Conservation (phyloP, 208 protist species). For the Cochliopodium minus region DNA sequence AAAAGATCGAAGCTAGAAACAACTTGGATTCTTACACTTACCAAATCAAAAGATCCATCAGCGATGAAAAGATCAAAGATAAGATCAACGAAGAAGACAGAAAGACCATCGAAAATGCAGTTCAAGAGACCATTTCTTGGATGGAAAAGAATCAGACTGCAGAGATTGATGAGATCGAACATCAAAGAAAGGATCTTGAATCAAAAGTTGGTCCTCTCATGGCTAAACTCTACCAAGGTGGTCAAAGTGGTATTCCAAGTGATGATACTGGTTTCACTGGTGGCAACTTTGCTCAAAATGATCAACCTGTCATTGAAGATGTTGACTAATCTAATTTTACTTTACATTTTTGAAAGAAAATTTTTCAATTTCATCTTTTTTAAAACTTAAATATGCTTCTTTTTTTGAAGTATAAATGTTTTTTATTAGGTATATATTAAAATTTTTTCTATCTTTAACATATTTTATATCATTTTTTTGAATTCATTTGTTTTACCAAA, state of each 20-base stretch:
- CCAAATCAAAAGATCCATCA: conserved; percentile 55
- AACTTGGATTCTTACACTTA: conserved; percentile 65
- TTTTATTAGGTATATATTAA: too few relatives aligned
- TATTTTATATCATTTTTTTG: too few relatives aligned
- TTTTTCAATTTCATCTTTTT: too few relatives aligned
- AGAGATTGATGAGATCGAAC: conserved; percentile 50
- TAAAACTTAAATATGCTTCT: too few relatives aligned
- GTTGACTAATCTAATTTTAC: too few relatives aligned
- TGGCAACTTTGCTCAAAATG: too few relatives aligned
- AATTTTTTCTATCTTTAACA: too few relatives aligned
- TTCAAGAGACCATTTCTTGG: conserved; percentile 48
- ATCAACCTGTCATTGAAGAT: too few relatives aligned
- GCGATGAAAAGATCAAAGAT: conserved; percentile 36
- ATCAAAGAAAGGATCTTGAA: conserved; percentile 38
- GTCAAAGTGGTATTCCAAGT: background rate
- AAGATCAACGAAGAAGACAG: conserved; percentile 42
- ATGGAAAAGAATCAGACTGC: conserved; percentile 62
- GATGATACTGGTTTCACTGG: too few relatives aligned
- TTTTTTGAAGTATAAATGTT: too few relatives aligned
- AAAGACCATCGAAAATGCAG: conserved; percentile 39
- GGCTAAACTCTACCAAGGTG: conserved; percentile 50
- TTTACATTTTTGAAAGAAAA: too few relatives aligned
- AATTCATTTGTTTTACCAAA: too few relatives aligned
- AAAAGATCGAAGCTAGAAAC: conserved; percentile 55
- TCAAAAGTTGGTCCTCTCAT: conserved; percentile 80